Base-by-base conservation (phyloP, 768 basidiomycete species). In the Trametopsis cervina region DNA sequence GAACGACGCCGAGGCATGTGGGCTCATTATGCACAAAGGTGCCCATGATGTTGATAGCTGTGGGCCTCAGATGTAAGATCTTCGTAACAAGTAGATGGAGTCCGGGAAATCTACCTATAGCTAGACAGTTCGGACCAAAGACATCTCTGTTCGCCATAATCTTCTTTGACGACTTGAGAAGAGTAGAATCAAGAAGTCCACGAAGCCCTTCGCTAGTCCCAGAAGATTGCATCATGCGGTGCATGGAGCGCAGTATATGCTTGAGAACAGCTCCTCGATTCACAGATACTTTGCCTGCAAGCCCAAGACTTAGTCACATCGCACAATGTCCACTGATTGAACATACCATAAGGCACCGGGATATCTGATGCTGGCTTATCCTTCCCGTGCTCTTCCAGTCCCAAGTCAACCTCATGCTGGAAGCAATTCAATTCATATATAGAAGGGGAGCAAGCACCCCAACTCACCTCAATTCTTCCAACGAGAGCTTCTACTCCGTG, bases 11-110 rank as follows among this genome's bases (percentile, higher is more conserved):
- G 48, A 99, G 69, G 13, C 91, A 96, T 0, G 94, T 97, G 5
- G 96, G 96, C 64, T 99, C 96, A 55, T 98, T 99, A 71, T 99
- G 95, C 7, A 98, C 83, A 66, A 97, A 97, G 0, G 92, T 92
- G 12, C 92, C 83, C 83, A 96, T 90, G 60, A 93, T 85, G 63
- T 94, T 92, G 71, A 94, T 89, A 4, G 89, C 92, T 89, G 53
- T 13, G 50, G n/a, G n/a, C n/a, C n/a, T n/a, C n/a, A n/a, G n/a
- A n/a, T 9, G 9, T 44, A 5, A 39, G 57, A 24, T 35, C n/a
- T n/a, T n/a, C n/a, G n/a, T n/a, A n/a, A n/a, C n/a, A n/a, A n/a
- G n/a, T n/a, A n/a, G n/a, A n/a, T n/a, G n/a, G n/a, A n/a, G n/a
- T n/a, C n/a, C n/a, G n/a, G n/a, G n/a, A n/a, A n/a, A n/a, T 80